phyloP scores from a whole-genome alignment of 768 basidiomycete species.

The Steccherinum ochraceum region DNA sequence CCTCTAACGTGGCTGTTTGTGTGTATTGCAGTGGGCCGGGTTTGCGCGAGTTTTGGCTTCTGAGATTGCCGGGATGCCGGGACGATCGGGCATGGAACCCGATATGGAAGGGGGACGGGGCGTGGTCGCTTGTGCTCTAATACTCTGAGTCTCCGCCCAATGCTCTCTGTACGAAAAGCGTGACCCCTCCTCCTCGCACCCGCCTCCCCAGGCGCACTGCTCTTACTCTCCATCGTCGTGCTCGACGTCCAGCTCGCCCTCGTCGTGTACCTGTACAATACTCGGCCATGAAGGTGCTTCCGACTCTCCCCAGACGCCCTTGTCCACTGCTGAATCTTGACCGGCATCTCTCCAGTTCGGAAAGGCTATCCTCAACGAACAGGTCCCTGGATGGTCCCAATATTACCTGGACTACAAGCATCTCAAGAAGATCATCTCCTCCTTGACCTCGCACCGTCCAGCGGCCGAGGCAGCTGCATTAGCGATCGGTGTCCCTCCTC shows the following conservation, averaged over 20 bases:
- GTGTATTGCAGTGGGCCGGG: too few relatives aligned
- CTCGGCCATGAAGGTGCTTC: slow-evolving; percentile 26
- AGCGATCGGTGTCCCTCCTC: slow-evolving; percentile 54
- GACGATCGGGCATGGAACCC: neutral
- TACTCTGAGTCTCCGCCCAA: neutral
- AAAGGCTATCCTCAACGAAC: slow-evolving; percentile 93
- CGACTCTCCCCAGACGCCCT: slow-evolving; percentile 1
- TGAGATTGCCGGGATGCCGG: neutral
- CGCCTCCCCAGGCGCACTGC: neutral
- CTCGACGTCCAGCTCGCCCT: neutral
- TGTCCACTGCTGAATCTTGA: slow-evolving; percentile 5
- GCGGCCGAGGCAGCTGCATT: slow-evolving; percentile 86
- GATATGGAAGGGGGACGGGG: neutral
- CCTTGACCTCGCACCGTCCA: slow-evolving; percentile 82
- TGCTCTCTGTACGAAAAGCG: too few relatives aligned
- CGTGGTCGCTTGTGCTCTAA: neutral
- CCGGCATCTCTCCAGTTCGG: slow-evolving; percentile 64
- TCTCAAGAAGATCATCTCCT: slow-evolving; percentile 97
- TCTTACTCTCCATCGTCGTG: neutral
- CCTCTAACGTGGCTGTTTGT: too few relatives aligned
- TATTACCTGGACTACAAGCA: slow-evolving; percentile 99
- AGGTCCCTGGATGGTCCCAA: slow-evolving; percentile 93
- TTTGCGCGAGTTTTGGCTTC: too few relatives aligned
- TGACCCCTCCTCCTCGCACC: neutral
- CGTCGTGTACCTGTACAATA: neutral